Evolutionary conservation across 2,329 filamentous ascomycete species (phyloP), one percentile per base, ranked within the genome.

Genomic region (Cryphonectria parasitica): DNA sequence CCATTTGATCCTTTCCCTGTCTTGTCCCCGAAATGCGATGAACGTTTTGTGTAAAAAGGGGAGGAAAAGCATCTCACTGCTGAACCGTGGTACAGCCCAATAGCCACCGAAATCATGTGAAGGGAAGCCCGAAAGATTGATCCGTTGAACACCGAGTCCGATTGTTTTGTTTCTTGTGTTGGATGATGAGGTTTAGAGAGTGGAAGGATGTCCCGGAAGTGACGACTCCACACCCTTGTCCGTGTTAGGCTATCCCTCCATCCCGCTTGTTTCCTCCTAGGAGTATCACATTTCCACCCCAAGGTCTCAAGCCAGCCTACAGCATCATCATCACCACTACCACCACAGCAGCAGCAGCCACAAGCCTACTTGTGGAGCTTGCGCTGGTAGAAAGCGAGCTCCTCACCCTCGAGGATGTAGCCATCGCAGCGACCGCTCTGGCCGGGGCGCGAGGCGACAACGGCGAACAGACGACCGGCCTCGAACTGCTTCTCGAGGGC

Each of bases 341-440:
- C 34, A 34, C 34, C 34, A 2, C 36, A 39, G 49, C 25, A 17
- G 17, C 19, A 19, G 36, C 49, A 22, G 34, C 45, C 64, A 66
- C 45, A 56, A 58, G 41, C 89, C 88, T 98, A 98, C 90, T 97
- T 98, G 91, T 96, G 93, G 85, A 98, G 94, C 87, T 95, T 95
- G 88, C 93, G 93, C 92, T 97, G 95, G 94, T 99, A 99, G 93
- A 99, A 99, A 85, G 95, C 94, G 81, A 99, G 90, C 91, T 99
- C 96, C 86, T 99, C 96, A 81, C 96, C 96, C 91, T 99, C 96
- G 77, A 99, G 89, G 84, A 99, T 91, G 89, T 99, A 99, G 77
- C 96, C 96, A 84, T 99, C 96, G 80, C 89, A 90, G 86, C 96
- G 94, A 80, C 96, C 96, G 83, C 93, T 96, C 92, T 99, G 96